These are phyloP conservation scores for Mycosphaerella arachidis DNA, from an alignment of 2,329 filamentous ascomycete genomes.

Conservation along the genomic window DNA sequence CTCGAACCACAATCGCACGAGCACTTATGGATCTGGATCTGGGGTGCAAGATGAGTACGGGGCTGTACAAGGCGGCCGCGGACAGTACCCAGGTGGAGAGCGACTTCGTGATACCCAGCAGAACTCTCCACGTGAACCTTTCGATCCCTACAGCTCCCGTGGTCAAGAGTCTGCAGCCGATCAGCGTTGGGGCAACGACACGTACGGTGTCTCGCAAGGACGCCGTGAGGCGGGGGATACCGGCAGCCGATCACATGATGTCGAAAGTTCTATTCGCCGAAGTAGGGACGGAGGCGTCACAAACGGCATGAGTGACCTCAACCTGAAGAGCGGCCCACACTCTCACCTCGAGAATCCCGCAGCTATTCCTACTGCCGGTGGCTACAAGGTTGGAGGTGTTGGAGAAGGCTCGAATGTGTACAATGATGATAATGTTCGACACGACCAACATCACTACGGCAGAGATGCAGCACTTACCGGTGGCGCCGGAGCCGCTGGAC, in stretches of 20 bases:
- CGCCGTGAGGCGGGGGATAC: slow-evolving; percentile 3
- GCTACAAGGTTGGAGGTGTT: slow-evolving; percentile 16
- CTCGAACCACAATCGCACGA: not conserved
- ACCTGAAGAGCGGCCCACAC: slow-evolving; percentile 3
- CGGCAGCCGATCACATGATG: slow-evolving; percentile 1
- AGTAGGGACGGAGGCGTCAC: slow-evolving; percentile 4
- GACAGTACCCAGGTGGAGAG: not conserved
- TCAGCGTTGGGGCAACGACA: not conserved
- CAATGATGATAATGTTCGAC: not conserved
- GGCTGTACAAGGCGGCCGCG: not conserved
- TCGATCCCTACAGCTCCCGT: slow-evolving; percentile 14
- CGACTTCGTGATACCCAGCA: not conserved
- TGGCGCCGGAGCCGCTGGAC: slow-evolving; percentile 1
- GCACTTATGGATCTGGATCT: not conserved
- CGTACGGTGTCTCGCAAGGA: not conserved
- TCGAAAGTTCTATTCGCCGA: slow-evolving; percentile 1
- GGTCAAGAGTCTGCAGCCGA: slow-evolving; percentile 13
- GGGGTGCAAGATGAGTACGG: not conserved
- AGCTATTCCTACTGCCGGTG: slow-evolving; percentile 26
- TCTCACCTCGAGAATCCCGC: slow-evolving; percentile 18
- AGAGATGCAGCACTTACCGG: slow-evolving; percentile 2
- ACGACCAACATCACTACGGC: slow-evolving; percentile 4
- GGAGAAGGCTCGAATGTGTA: not conserved
- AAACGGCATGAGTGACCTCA: slow-evolving; percentile 3
- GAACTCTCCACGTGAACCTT: slow-evolving; percentile 6